Evolutionary conservation across 805 yeast species (phyloP), one percentile per base, ranked within the genome.

Genomic region (Tetrapisispora namnaoensis): DNA sequence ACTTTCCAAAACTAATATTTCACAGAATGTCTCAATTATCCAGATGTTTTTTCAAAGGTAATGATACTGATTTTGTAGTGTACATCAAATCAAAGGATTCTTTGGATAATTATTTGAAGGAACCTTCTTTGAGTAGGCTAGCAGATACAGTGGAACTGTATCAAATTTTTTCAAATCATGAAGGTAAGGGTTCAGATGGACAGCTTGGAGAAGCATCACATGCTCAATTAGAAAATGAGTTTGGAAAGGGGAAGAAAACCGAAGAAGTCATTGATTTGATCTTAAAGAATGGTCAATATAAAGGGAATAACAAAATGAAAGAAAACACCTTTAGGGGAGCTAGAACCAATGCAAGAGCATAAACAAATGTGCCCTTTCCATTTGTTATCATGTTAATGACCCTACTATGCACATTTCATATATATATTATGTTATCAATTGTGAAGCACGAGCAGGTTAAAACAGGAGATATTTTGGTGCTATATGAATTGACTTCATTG

Each of bases 151-250:
- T 85, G 1, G 81, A 82, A 0, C 71, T 75, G 9, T 85, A 77
- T 70, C 77, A 82, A 57, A 73, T 87, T n/a, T 88, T 74, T 61
- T 72, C 76, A 21, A 76, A 78, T 49, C 74, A 74, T 51, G 71
- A 70, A 22, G 83, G 86, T 42, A 69, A 69, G 38, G 95, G 95
- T 32, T 69, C 79, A 3, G 85, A 79, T 56, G 95, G 95, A 49
- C 73, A 75, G 9, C 62, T 84, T 24, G 86, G 82, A 46, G 81
- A 78, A 57, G 95, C 91, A 2, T 82, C 91, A 8, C 75, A 78
- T 49, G 69, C 71, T 18, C 84, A 81, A 51, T 62, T 87, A 37
- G 74, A 73, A 45, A 76, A 76, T 53, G 93, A 86, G 59, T 87
- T 88, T 55, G 91, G 89, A 28, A 70, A 76, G 24, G 60, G 54